Base-by-base conservation (phyloP, 2,329 filamentous ascomycete species). In the Albophoma yamanashiensis region DNA sequence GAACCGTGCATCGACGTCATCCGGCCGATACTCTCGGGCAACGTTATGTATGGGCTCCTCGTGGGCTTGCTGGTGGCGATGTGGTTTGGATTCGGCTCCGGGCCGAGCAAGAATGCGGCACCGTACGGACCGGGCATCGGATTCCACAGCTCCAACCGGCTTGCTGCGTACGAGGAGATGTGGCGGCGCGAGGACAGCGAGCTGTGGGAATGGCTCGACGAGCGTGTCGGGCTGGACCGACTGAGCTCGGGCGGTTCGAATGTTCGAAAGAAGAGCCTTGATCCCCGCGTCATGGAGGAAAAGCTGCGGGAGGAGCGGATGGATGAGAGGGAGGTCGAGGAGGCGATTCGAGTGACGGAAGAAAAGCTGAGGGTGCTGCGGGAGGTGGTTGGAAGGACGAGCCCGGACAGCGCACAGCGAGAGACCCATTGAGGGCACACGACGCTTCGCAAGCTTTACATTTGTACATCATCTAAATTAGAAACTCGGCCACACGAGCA, bases 141-240 rank as follows among this genome's bases (percentile, higher is more conserved):
- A 36, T 65, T 72, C 20, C 71, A 71, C 60, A 67, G 68, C 43
- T 82, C 89, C 0, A 86, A 92, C 59, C 84, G 92, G 7, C 76
- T 92, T 20, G 86, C 88, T 2, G 91, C 90, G 0, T 97, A 97
- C 71, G 92, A 97, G 66, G 90, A 96, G 74, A 89, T 97, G 69
- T 99, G 93, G 92, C 82, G 86, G 42, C 80, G 85, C 47, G 91
- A 97, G 72, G 92, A 97, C 71, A 91, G 84, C 64, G 91, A 94
- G 67, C 77, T 97, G 12, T 97, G 92, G 92, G 87, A 90, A 61
- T 97, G 92, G 92, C 77, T 97, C 5, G 92, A 97, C 72, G 90
- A 96, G 67, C 82, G 92, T 22, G 87, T 91, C 1, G 89, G 91
- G 2, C 77, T 94, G 70, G 88, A 91, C 60, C 78, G 77, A 61